Base-by-base conservation (phyloP, 495 filamentous ascomycete species). In the Podospora pseudocomata region DNA sequence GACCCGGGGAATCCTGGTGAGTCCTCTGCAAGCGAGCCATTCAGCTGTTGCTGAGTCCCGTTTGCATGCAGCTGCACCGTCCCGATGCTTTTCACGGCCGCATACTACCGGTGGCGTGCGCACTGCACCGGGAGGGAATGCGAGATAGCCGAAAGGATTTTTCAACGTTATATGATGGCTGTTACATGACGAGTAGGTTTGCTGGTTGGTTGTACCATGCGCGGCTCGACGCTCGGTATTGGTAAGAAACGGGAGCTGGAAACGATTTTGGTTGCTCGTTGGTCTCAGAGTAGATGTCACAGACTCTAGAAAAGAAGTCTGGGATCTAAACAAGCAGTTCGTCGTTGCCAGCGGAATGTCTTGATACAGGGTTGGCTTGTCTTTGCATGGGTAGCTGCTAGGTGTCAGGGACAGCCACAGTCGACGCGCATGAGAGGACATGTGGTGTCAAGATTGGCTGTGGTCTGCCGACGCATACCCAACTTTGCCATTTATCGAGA, bases 11-110 rank as follows among this genome's bases (percentile, higher is more conserved):
- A 63, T 23, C 61, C 61, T 49, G 32, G 61, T 44, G 19, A 16
- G 13, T 9, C 6, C 55, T 61, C 16, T 27, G 16, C 59, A 28
- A 61, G 28, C 28, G 23, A 32, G 28, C 59, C 59, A 61, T 27
- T 30, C 23, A 61, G 59, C 59, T 61, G 18, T 28, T 5, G 39
- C 65, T 58, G 7, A 57, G 27, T 23, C 18, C 15, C 60, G 27
- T 26, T 32, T 56, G 67, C 57, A 56, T 65, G 39, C 57, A 55
- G 39, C 55, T 69, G 67, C 63, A 65, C 26, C 49, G 57, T 27
- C 30, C 67, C 63, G 63, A 4, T 55, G 19, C 56, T 27, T 60
- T 27, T 34, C 39, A 63, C 67, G 28, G 65, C 54, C 55, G 56
- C 56, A 53, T 56, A 18, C 56, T 59, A 15, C 65, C 55, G 65